phyloP scores from a whole-genome alignment of 306 rosid species.

The Ormosia emarginata region DNA sequence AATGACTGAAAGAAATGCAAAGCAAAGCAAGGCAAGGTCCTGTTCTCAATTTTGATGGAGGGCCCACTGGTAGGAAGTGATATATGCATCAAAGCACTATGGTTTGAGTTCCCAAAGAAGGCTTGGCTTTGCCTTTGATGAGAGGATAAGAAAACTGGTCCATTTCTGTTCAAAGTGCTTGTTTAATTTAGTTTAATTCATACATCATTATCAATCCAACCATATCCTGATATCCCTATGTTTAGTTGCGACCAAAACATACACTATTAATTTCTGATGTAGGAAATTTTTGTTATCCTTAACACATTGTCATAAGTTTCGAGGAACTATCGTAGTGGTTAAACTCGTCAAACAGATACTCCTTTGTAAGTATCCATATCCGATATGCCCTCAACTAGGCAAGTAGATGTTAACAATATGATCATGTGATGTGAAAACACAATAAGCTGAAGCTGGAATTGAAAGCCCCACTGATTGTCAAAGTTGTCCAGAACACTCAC shows the following conservation, averaged over 20 bases:
- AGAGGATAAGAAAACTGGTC: slow-evolving; percentile 10
- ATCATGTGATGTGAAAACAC: slow-evolving; percentile 8
- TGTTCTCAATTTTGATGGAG: not conserved
- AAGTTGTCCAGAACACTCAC: not conserved
- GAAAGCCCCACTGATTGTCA: not conserved
- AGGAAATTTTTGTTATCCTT: not conserved
- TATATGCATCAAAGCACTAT: slow-evolving; percentile 25
- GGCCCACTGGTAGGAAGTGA: slow-evolving; percentile 22
- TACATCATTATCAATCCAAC: not conserved
- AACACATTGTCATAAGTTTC: not conserved
- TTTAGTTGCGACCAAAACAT: not conserved
- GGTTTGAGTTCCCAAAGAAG: not conserved
- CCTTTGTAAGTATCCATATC: not conserved
- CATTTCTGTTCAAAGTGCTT: not conserved
- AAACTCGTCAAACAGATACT: not conserved
- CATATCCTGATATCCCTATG: not conserved
- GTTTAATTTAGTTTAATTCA: not conserved
- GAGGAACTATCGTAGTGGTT: not conserved
- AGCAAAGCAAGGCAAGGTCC: not conserved
- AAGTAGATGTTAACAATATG: not conserved
- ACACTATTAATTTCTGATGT: not conserved
- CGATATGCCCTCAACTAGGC: not conserved
- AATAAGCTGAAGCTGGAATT: not conserved
- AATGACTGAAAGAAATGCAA: slow-evolving; percentile 10
- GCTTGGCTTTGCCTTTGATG: not conserved